Base-by-base conservation (phyloP, 2,329 filamentous ascomycete genomes). In the Trichoderma sp. region DNA sequence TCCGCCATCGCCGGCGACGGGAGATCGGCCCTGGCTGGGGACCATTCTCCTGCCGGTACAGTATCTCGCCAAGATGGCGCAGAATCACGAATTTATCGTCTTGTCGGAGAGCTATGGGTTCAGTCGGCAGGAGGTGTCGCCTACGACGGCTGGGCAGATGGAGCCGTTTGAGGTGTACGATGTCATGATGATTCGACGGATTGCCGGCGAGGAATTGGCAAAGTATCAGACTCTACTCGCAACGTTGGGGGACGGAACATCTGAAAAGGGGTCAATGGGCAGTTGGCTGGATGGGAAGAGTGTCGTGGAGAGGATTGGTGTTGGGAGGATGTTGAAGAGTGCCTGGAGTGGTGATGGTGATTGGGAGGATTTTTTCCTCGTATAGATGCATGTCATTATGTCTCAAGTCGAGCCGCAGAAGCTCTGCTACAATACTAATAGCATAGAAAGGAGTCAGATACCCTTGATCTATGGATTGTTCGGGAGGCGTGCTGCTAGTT, bases 51-150 rank as follows among this genome's bases (percentile, higher is more conserved):
- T 64, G 19, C 54, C 62, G 1, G 52, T 64, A 9, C 62, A 52
- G 10, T 64, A 64, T 44, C 62, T 58, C 43, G 62, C 54, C 21
- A 64, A 58, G 47, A 57, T 57, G 54, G 5, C 44, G 6, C 51
- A 58, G n/a, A 30, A 64, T 5, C 52, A 64, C n/a, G 62, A 64
- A 10, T 64, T 58, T 3, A 58, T 64, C 26, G 58, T 64, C 24
- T 34, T 64, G 2, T 64, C 62, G 12, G 62, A 64, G 51, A 64
- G 62, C 30, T 64, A 64, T 50, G 62, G 62, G 7, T 64, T 64
- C 24, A 44, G 28, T 44, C 62, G 45, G 4, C 54, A 64, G 9
- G 62, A 64, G 45, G 50, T 64, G 62, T 54, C 54, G 24, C 54
- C 62, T 10, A 41, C 15, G 6, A 34, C 24, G 3, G 62, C 62